Evolutionary conservation across 2,329 filamentous ascomycete species (phyloP), one percentile per base, ranked within the genome.

Genomic region (Fusarium brevicatenulatum): DNA sequence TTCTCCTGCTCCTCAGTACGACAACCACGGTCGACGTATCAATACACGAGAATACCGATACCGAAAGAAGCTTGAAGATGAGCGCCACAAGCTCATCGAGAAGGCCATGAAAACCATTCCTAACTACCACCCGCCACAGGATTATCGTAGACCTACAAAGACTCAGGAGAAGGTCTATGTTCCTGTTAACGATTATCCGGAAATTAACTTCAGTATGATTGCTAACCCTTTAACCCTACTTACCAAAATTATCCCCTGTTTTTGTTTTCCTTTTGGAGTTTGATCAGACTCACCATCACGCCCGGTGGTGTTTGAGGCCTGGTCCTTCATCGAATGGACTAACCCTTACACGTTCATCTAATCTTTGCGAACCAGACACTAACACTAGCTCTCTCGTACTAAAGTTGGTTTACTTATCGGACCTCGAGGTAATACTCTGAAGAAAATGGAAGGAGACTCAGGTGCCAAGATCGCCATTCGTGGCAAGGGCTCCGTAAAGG

Each of bases 141-240:
- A 99, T 84, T 99, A 99, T 85, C 94, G 96, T 83, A 94, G 96
- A 80, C 96, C 96, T 72, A 98, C 95, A 83, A 99, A 99, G 93
- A 99, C 96, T 82, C 96, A 99, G 86, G 96, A 99, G 89, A 99
- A 99, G 89, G 97, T 99, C 93, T 99, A 99, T 84, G 96, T 99
- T 84, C 96, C 96, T 83, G 96, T 99, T 87, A 99, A 99, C 91
- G 96, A 99, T 86, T 99, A 99, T 85, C 96, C 96, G 89, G 96
- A 99, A 86, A 98, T 99, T 92, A 99, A 99, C 92, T 99, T 99
- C 94, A 99, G 96, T 99, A 98, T 95, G 95, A 95, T 96, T 95
- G 92, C 95, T 97, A 97, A 97, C 94, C 95, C 94, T 95, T 76
- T 91, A 92, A 93, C 91, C 87, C 91, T 93, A 92, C 93, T 86